Conservation (phyloP, 805 yeast genomes). For the Hanseniaspora occidentalis region DNA sequence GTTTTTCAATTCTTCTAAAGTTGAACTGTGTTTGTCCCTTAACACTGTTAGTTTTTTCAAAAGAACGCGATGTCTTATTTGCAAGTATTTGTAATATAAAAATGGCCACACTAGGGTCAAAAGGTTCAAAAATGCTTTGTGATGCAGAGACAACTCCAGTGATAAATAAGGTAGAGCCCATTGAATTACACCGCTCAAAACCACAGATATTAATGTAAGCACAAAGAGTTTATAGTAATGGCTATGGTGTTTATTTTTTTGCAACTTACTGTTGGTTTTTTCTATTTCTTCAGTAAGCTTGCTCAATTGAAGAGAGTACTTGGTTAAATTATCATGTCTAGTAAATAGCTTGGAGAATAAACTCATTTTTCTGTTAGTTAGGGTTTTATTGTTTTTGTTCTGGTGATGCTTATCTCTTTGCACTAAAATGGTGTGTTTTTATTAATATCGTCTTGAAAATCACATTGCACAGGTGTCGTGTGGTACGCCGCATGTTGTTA, state of each 20-base stretch:
- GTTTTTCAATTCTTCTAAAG: slow-evolving; percentile 55
- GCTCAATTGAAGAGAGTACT: slow-evolving; percentile 4
- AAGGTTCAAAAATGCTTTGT: slow-evolving; percentile 3
- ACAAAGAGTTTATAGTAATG: not conserved
- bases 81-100: not conserved
- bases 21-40: slow-evolving; percentile 31
- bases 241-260: not conserved
- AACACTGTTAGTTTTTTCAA: slow-evolving; percentile 2
- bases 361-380: not conserved
- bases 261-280: slow-evolving; percentile 1
- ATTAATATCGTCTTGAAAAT: no score
- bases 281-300: slow-evolving; percentile 3
- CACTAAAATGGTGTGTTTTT: no score
- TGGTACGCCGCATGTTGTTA: no score
- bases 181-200: slow-evolving; percentile 1
- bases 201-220: not conserved
- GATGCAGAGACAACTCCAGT: slow-evolving; percentile 1
- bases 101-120: slow-evolving; percentile 7
- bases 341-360: not conserved
- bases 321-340: slow-evolving; percentile 3
- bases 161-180: slow-evolving; percentile 4
- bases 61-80: not conserved
- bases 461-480: no score
- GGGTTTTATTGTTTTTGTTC: not conserved
- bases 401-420: not conserved